Evolutionary conservation across 805 yeast species (phyloP), one percentile per base, ranked within the genome.

Genomic region (Metschnikowia chrysomelidarum): DNA sequence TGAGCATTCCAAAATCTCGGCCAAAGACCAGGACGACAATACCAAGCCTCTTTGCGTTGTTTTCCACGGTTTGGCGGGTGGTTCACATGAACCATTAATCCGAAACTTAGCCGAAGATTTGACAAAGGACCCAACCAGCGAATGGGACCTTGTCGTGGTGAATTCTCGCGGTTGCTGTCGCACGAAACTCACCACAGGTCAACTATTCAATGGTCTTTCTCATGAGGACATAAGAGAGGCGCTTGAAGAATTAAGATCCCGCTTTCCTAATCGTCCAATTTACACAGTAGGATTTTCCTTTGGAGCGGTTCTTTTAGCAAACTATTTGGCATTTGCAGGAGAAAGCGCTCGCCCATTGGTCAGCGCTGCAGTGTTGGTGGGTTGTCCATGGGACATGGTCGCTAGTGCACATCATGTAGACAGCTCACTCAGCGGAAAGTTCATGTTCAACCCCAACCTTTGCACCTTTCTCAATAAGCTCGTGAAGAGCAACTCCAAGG

Each of bases 41-140:
- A 47, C 65, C 3, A 69, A 57, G 30, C 94, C 94, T 2, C 64
- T 87, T 51, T 63, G 82, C 12, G 71, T 86, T 19, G 61, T 76
- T 3, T 58, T 83, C 27, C 95, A 87, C 53, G 95, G 95, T 0
- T 71, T 86, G 24, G 80, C 85, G 2, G 95, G 95, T 4, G 93
- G 95, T 0, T 80, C 89, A n/a, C 84, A 81, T 43, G 95, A 86
- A 54, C 69, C 83, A 5, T 78, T 86, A 51, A 77, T 86, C 27
- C 69, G 93, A 16, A 71, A 84, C 36, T 53, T 80, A 22, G 71
- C 77, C 12, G 60, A 66, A 27, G 53, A 59, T 15, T 53, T 76
- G 47, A 50, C 19, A 39, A 41, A 30, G 17, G 28, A 30, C 21
- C 35, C 30, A 5, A 32, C 38, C n/a, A 40, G 34, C 13, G 61